Base-by-base conservation (phyloP, 345 rosid species). In the Lumnitzera racemosa region DNA sequence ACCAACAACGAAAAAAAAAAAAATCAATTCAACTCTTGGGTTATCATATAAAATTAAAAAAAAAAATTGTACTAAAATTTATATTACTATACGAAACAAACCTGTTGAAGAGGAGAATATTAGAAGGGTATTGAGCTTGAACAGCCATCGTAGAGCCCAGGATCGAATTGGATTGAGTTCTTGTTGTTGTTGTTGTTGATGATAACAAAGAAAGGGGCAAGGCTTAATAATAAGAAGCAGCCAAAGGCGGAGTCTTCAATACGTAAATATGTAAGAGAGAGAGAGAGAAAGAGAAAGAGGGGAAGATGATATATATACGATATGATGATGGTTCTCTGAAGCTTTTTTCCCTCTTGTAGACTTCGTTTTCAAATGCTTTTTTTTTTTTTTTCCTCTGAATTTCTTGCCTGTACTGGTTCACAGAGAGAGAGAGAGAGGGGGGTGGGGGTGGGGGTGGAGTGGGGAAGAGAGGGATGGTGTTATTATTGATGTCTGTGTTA, bases 71-170 rank as follows among this genome's bases (percentile, higher is more conserved):
- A 36, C 9, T 36, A 36, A 36, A 36, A 36, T 7, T 36, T 36
- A 4, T 36, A 36, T 36, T 36, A 36, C 11, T 3, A 23, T 47
- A 16, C 23, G 17, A 52, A 53, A 16, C 36, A 53, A 54, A 85
- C 91, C 85, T 87, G 82, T 87, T 83, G 60, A 90, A 76, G 63
- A 90, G 80, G 59, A 90, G 87, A 66, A 80, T 58, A 65, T 88
- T 90, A 2, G 91, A 84, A 59, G 90, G 95, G 72, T 89, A 88
- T 65, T 83, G 95, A 81, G 95, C 86, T 75, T 90, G 95, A 67
- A 90, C 85, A 50, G 96, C 96, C 96, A 90, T 89, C 75, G 55
- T 52, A 68, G 64, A 61, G 10, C 43, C 5, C 43, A 36, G 43
- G 10, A 36, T 36, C 0, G 43, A 36, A 36, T 36, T 36, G 9